Evolutionary conservation across 2,329 filamentous ascomycete genomes (phyloP), one percentile per base, ranked within the genome.

Genomic region (Fusarium sp.): DNA sequence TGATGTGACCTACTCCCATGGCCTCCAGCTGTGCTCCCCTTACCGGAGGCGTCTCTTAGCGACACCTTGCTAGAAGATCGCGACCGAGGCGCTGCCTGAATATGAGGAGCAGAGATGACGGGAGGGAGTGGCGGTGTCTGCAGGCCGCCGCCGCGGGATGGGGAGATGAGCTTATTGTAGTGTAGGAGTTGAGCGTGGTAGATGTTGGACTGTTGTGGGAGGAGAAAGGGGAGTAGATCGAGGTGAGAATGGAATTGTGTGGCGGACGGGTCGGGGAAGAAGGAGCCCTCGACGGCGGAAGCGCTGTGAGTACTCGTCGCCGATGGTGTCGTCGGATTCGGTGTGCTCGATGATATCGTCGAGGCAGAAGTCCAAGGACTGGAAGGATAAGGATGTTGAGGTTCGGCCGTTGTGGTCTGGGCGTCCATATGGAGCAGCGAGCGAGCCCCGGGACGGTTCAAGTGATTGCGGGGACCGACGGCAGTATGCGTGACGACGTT

Each of bases 151-250:
- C 82, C 85, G 78, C 88, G 83, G 63, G 87, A 83, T 54, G 88
- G 86, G 59, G 89, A 88, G 74, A 91, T 86, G 78, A 91, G 88
- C 78, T 87, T 88, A 81, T 91, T 91, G 85, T 91, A 91, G 75
- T 91, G 86, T 57, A 89, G 85, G 62, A 92, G 86, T 81, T 90
- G 89, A 60, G 88, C 88, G 77, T 91, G 88, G 81, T 90, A 89
- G 71, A 88, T 83, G 45, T 86, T 88, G 38, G 86, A 83, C 72
- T 91, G 88, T 70, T 90, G 89, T 22, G 88, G 88, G 65, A 90
- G 84, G 75, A 90, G 82, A 71, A 89, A 85, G 39, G 89, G 89
- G 33, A 89, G 82, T 66, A 89, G 83, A 71, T 90, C 87, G 76
- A 89, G 76, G 68, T 85, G 84, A 70, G 84, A 79, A 56, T 85